phyloP scores from a whole-genome alignment of 140 eudicot species.

The Ambrosia hybrid region DNA sequence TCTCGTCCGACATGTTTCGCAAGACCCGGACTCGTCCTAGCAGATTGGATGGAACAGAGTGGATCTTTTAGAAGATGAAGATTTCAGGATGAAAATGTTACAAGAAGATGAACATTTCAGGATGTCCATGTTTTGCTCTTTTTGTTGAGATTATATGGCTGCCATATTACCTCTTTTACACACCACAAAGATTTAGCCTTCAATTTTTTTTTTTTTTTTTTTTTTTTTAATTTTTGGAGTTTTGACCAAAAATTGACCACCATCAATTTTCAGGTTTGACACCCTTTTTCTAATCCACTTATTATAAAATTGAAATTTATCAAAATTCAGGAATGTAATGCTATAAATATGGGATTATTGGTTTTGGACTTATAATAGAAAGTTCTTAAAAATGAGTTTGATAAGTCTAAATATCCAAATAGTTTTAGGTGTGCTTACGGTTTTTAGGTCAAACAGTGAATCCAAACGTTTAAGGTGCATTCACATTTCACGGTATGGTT shows the following conservation, averaged over 20 bases:
- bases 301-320: too few species aligned
- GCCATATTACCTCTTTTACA: slow-evolving; percentile 19
- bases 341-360: not conserved
- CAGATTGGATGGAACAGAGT: slow-evolving; percentile 17
- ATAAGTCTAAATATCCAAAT: too few species aligned
- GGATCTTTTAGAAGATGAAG: slow-evolving; percentile 18
- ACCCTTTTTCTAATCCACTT: not conserved
- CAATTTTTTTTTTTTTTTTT: not conserved
- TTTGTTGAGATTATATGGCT: slow-evolving; percentile 30
- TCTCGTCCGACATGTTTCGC: slow-evolving; percentile 19
- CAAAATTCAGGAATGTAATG: not conserved
- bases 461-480: too few species aligned
- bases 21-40: slow-evolving; percentile 2
- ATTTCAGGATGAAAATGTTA: slow-evolving; percentile 4
- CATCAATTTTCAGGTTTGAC: not conserved
- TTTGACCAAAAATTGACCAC: slow-evolving; percentile 2
- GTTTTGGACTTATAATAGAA: too few species aligned
- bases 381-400: not conserved
- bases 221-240: not conserved
- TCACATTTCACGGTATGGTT: too few species aligned
- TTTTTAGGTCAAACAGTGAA: too few species aligned
- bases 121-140: slow-evolving; percentile 18
- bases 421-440: too few species aligned
- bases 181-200: slow-evolving; percentile 30
- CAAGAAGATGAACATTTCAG: slow-evolving; percentile 21